Conservation (phyloP, 139 green algal species). For the Chlamydomonas applanata region DNA sequence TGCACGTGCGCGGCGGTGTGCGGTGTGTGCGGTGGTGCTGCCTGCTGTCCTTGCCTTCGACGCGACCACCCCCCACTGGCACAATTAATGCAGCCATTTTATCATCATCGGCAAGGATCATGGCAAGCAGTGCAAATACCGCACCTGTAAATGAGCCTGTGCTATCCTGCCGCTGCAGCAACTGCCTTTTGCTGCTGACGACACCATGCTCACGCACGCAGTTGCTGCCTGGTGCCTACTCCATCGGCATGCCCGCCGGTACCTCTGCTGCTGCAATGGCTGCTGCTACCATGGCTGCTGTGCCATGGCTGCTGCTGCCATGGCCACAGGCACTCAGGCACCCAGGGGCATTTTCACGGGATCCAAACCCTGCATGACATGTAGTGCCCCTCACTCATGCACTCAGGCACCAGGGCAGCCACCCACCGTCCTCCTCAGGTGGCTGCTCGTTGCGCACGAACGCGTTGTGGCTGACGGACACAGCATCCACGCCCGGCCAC, state of each 20-base stretch:
- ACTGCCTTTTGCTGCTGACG: too few relatives aligned
- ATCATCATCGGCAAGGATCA: too few relatives aligned
- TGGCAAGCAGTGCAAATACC: too few relatives aligned
- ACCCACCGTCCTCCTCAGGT: constrained; percentile 32
- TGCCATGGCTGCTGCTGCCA: neutral
- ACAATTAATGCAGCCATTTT: too few relatives aligned
- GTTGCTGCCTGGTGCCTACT: too few relatives aligned
- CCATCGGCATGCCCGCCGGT: neutral
- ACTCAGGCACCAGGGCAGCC: neutral
- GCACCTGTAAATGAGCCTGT: too few relatives aligned
- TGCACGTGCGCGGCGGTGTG: too few relatives aligned
- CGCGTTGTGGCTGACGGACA: constrained; percentile 45
- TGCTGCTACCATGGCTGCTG: neutral
- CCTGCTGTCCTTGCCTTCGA: too few relatives aligned
- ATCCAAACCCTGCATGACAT: neutral
- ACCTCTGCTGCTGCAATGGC: neutral
- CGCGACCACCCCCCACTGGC: too few relatives aligned
- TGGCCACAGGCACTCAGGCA: neutral
- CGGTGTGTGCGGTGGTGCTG: too few relatives aligned
- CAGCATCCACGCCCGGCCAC: constrained; percentile 58
- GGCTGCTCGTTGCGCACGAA: constrained; percentile 52
- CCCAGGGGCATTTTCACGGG: neutral
- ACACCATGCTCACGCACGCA: too few relatives aligned
- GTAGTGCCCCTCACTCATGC: neutral
- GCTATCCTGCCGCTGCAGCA: too few relatives aligned